Evolutionary conservation across 2,329 filamentous ascomycete species (phyloP).

Genomic region (Pseudogymnoascus sp.): DNA sequence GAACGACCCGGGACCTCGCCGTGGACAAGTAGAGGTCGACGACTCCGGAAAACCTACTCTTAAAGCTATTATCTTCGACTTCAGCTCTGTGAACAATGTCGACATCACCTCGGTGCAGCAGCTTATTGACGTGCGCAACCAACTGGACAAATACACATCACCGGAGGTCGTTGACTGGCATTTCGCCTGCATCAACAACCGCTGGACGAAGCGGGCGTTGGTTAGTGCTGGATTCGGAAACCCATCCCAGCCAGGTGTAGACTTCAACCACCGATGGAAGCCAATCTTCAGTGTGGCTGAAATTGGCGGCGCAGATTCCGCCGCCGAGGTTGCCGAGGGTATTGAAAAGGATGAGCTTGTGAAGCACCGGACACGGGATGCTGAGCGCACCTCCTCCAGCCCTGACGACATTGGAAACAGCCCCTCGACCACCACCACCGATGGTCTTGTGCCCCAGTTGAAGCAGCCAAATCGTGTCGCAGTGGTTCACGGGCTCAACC

Average conservation of each 20-base stretch:
- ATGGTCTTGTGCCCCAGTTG: constrained; percentile 21
- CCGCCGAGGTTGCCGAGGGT: constrained; percentile 61
- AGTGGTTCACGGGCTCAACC: constrained; percentile 76
- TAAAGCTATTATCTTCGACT: constrained; percentile 88
- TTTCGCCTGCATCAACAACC: constrained; percentile 86
- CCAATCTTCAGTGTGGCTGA: constrained; percentile 94
- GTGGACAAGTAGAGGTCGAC: constrained; percentile 42
- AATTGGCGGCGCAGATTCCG: constrained; percentile 65
- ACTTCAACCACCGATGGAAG: constrained; percentile 67
- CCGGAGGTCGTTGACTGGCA: constrained; percentile 91
- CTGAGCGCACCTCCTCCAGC: constrained; percentile 10
- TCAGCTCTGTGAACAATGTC: constrained; percentile 87
- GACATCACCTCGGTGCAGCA: constrained; percentile 90
- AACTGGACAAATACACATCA: constrained; percentile 76
- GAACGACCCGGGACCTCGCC: constrained; percentile 81
- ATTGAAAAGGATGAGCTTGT: constrained; percentile 46
- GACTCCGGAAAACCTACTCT: constrained; percentile 58
- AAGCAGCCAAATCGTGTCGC: constrained; percentile 46
- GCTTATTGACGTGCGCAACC: constrained; percentile 89
- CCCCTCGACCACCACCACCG: constrained; percentile 3
- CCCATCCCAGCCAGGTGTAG: constrained; percentile 50
- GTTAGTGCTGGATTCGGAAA: constrained; percentile 84
- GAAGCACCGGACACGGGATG: constrained; percentile 21
- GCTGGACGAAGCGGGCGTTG: constrained; percentile 89
- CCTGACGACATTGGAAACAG: neutral